Conservation (phyloP, 805 yeast species). For the Wickerhamomyces rabaulensis region DNA sequence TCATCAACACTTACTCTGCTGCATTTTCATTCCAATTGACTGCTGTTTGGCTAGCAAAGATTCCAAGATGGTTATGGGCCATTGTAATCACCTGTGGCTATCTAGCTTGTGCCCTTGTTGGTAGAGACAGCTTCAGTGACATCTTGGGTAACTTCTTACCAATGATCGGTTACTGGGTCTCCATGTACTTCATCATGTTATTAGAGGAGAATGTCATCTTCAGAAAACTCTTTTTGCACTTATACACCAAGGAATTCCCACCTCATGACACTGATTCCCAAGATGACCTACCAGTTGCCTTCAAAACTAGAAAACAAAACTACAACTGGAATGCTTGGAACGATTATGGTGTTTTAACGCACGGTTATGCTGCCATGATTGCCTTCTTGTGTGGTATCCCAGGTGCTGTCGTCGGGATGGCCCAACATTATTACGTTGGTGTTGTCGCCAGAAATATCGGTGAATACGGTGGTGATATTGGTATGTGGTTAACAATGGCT, state of each 20-base stretch:
- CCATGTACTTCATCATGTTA: constrained; percentile 69
- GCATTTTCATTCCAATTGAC: constrained; percentile 73
- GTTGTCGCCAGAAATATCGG: constrained; percentile 66
- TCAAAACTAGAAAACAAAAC: constrained; percentile 31
- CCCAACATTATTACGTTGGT: constrained; percentile 80
- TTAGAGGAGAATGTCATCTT: constrained; percentile 70
- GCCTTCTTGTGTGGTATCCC: constrained; percentile 68
- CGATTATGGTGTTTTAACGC: constrained; percentile 50
- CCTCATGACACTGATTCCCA: constrained; percentile 7
- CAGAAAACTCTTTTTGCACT: constrained; percentile 41
- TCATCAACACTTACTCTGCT: constrained; percentile 74
- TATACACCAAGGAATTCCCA: constrained; percentile 41
- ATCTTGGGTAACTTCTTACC: constrained; percentile 81
- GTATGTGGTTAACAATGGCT: constrained; percentile 74
- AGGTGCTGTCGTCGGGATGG: constrained; percentile 85
- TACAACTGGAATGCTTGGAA: constrained; percentile 80
- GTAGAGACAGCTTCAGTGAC: constrained; percentile 64
- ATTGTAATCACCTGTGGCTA: constrained; percentile 57
- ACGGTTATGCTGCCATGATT: constrained; percentile 64
- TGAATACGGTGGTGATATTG: constrained; percentile 71
- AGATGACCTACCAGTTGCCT: constrained; percentile 1
- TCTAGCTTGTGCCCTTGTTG: constrained; percentile 68
- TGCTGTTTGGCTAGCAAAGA: constrained; percentile 45
- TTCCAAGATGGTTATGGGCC: constrained; percentile 80
- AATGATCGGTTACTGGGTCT: constrained; percentile 89